Conservation (phyloP, 1,284 basidiomycete genomes). For the Papiliotrema flavescens region DNA sequence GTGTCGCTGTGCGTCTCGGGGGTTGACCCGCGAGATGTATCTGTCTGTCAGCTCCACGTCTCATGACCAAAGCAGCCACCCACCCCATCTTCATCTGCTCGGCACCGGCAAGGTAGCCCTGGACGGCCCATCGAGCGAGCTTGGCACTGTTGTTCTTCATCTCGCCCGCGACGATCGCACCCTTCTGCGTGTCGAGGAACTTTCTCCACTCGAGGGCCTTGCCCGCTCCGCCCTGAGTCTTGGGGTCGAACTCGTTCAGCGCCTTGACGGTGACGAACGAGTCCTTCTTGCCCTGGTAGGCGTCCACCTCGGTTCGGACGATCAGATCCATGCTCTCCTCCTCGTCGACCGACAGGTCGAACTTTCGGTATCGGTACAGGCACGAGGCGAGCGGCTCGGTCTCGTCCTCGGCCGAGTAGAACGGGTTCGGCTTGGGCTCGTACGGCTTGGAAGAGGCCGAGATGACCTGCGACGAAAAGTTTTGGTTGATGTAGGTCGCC, state of each 20-base stretch:
- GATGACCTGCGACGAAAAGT: constrained; percentile 96
- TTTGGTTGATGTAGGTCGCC: constrained; percentile 98
- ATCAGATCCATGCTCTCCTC: constrained; percentile 82
- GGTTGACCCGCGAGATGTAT: constrained; percentile 84
- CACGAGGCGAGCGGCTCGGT: constrained; percentile 92
- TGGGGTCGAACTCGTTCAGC: constrained; percentile 95
- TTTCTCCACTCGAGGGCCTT: constrained; percentile 91
- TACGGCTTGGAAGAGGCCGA: constrained; percentile 57
- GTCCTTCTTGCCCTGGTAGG: constrained; percentile 63
- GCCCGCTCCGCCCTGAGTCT: constrained; percentile 63
- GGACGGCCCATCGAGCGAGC: constrained; percentile 95
- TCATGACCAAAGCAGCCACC: constrained; percentile 5
- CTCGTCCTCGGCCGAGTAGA: constrained; percentile 88
- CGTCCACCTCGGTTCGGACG: constrained; percentile 95
- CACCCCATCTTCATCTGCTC: constrained; percentile 98
- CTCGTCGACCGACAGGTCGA: constrained; percentile 88
- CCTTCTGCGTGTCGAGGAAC: constrained; percentile 92
- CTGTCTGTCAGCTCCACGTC: constrained; percentile 14
- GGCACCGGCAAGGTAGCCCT: constrained; percentile 91
- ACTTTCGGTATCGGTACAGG: constrained; percentile 93
- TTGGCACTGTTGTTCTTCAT: constrained; percentile 99
- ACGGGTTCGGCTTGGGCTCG: constrained; percentile 84
- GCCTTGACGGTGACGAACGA: constrained; percentile 83
- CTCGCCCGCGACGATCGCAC: constrained; percentile 97
- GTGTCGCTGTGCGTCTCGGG: constrained; percentile 92